Base-by-base conservation (phyloP, 1,284 basidiomycete species). In the Caloboletus inedulis region DNA sequence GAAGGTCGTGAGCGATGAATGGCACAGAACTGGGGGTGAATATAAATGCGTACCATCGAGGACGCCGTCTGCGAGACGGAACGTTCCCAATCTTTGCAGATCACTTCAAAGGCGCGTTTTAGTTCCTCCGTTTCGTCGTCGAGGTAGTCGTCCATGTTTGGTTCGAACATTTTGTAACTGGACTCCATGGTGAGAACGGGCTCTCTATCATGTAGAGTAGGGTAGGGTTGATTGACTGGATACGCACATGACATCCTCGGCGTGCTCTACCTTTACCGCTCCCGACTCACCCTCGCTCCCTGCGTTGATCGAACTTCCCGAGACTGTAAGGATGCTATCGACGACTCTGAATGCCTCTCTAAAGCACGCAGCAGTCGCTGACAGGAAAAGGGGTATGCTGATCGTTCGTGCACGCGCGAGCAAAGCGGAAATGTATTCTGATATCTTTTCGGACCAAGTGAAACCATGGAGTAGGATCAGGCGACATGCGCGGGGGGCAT, bases 101-200 rank as follows among this genome's bases (percentile, higher is more conserved):
- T 88, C 1, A 72, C 73, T 44, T 91, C 87, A 54, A 98, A 84
- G 0, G 79, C 76, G 7, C 76, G 77, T 62, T 91, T 91, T 45
- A 93, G 79, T 63, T 82, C 84, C 52, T 96, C 93, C 7, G 89
- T 80, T 69, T 99, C 97, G 64, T 97, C 93, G 54, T 93, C 87
- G 3, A 99, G 84, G 64, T 99, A 99, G 62, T 97, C 95, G 65
- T 95, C 94, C 88, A 98, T 94, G 68, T 96, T 90, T 3, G 80
- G 74, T 69, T 97, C 94, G 65, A 97, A 99, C 91, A 98, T 95
- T 39, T 79, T 79, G 67, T 91, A 95, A 10, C 91, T 94, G 45
- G 57, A 7, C 2, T 40, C 7, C 47, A 46, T 33, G 49, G 47
- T 52, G 47, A 57, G 30, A 23, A 34, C 2, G 25, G 19, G 19